Evolutionary conservation across 306 rosid species (phyloP).

Genomic region (Quercus berberidifolia): DNA sequence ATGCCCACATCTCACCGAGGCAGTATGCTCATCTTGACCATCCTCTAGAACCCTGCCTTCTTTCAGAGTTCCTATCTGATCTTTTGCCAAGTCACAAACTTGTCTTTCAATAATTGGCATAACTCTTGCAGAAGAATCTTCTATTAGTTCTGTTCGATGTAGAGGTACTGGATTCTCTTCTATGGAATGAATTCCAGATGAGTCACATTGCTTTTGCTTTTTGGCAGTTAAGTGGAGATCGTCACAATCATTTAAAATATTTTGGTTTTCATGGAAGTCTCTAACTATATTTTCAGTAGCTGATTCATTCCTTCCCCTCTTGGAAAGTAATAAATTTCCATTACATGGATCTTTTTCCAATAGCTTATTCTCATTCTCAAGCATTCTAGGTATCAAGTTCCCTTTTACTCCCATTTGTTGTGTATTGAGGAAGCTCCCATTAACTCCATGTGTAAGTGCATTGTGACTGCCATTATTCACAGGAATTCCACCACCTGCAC

Average conservation of each 20-base stretch:
- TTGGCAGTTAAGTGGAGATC: slow-evolving; percentile 30
- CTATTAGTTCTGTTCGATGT: slow-evolving; percentile 20
- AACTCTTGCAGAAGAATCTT: slow-evolving; percentile 30
- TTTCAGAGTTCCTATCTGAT: slow-evolving; percentile 15
- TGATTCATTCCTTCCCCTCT: slow-evolving; percentile 33
- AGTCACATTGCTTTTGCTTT: slow-evolving; percentile 34
- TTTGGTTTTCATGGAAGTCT: slow-evolving; percentile 15
- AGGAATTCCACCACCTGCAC: slow-evolving; percentile 11
- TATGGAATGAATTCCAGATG: slow-evolving; percentile 17
- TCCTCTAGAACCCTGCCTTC: slow-evolving; percentile 26
- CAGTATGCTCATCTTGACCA: slow-evolving; percentile 11
- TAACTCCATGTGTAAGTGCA: slow-evolving; percentile 19
- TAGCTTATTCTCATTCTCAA: slow-evolving; percentile 24
- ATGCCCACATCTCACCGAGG: slow-evolving; percentile 23
- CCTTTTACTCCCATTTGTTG: slow-evolving; percentile 25
- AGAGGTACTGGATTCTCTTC: slow-evolving; percentile 27
- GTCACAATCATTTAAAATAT: slow-evolving; percentile 21
- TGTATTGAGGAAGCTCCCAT: slow-evolving; percentile 17
- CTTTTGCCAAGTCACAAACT: slow-evolving; percentile 18
- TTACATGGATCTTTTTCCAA: slow-evolving; percentile 13
- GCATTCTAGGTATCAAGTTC: slow-evolving; percentile 19
- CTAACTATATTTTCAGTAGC: slow-evolving; percentile 20
- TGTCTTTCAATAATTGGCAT: slow-evolving; percentile 12
- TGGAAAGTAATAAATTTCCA: slow-evolving; percentile 28
- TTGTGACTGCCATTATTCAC: slow-evolving; percentile 15